Evolutionary conservation across 148 eudicot genomes (phyloP).

Genomic region (Arctostaphylos glauca): DNA sequence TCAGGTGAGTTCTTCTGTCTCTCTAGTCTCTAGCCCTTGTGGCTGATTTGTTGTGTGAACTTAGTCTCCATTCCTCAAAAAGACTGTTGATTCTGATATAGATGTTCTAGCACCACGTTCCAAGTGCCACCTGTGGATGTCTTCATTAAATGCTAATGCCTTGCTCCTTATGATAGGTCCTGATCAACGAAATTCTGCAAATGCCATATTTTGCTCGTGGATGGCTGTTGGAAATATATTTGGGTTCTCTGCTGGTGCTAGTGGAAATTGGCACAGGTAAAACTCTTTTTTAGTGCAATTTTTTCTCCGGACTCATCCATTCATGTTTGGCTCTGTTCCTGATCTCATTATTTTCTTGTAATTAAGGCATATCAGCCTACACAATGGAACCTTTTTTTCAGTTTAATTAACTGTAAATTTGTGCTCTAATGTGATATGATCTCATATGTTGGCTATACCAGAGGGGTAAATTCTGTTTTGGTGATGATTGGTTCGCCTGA

Average conservation of each 20-base stretch:
- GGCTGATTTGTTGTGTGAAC: slow-evolving; percentile 1
- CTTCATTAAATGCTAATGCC: slow-evolving; percentile 17
- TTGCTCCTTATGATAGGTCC: slow-evolving; percentile 59
- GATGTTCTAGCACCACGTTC: slow-evolving; percentile 13
- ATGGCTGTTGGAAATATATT: slow-evolving; percentile 97
- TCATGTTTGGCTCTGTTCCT: background rate
- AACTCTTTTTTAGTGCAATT: slow-evolving; percentile 5
- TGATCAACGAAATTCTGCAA: slow-evolving; percentile 84
- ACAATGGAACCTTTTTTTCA: background rate
- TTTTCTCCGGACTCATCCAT: background rate
- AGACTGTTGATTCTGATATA: slow-evolving; percentile 8
- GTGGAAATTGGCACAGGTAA: slow-evolving; percentile 89
- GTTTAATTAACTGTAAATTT: background rate
- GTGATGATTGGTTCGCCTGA: slow-evolving; percentile 9
- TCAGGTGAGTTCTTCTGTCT: slow-evolving; percentile 47
- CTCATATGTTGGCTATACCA: background rate
- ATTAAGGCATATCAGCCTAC: background rate
- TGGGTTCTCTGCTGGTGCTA: slow-evolving; percentile 94
- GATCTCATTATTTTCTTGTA: background rate
- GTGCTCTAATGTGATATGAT: background rate
- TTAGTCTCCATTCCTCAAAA: slow-evolving; percentile 1
- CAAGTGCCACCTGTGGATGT: slow-evolving; percentile 14
- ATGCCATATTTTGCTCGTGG: slow-evolving; percentile 95
- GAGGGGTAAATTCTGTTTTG: background rate
- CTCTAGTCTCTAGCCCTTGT: background rate